Percentiles rank a stretch among this genome's conserved stretches.
Conservation (phyloP, 148 eudicot genomes). For the Dianthus caryophyllus region DNA sequence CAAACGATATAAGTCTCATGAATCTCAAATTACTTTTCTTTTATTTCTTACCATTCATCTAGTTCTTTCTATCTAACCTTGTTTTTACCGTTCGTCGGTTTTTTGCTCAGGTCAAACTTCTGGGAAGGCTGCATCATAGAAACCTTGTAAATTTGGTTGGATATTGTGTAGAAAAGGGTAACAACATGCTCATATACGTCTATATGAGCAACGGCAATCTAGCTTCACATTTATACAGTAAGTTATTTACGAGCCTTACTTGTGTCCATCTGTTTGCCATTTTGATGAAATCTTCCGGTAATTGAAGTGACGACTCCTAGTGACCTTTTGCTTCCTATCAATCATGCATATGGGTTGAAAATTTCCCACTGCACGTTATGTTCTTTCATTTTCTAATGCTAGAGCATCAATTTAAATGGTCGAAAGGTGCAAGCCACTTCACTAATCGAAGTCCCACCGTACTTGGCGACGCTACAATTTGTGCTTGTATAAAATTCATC, state of each 20-base stretch:
- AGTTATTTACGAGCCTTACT: slow-evolving; percentile 23
- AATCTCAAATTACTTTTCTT: neutral
- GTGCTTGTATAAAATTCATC: neutral
- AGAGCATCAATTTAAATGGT: too few species aligned
- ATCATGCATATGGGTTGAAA: too few species aligned
- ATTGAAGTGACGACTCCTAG: neutral
- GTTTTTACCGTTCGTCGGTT: neutral
- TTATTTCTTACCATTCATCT: neutral
- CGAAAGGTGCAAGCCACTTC: too few species aligned
- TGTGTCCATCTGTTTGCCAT: neutral
- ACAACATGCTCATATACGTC: slow-evolving; percentile 84
- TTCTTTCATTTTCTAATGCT: too few species aligned
- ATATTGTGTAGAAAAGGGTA: slow-evolving; percentile 89
- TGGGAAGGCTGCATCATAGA: slow-evolving; percentile 94
- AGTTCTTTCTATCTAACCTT: neutral
- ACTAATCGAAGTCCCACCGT: too few species aligned
- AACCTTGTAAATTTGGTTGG: slow-evolving; percentile 96
- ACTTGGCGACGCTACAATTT: too few species aligned
- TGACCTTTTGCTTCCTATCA: neutral
- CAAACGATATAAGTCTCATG: neutral
- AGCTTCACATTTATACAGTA: slow-evolving; percentile 86
- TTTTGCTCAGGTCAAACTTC: slow-evolving; percentile 65
- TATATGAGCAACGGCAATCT: slow-evolving; percentile 90
- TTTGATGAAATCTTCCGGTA: neutral
- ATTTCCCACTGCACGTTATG: too few species aligned